Conservation (phyloP, 106 monocot genomes). For the Acorus gramineus region DNA sequence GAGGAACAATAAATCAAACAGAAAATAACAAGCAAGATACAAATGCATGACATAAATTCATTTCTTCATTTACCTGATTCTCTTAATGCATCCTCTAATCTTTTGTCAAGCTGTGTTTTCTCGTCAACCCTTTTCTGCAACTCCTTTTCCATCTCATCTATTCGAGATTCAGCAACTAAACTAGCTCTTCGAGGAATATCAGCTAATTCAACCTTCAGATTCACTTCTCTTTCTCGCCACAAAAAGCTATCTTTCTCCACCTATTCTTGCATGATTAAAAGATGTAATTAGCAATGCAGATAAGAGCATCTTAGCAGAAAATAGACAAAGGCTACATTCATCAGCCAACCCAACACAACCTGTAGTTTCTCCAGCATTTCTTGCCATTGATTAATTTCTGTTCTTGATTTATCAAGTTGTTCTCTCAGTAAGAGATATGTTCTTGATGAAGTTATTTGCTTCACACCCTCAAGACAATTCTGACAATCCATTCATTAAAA, state of each 20-base stretch:
- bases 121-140: slow-evolving; percentile 47
- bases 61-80: slow-evolving; percentile 55
- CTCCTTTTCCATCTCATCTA: slow-evolving; percentile 45
- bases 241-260: slow-evolving; percentile 68
- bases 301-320: neutral
- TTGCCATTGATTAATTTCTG: slow-evolving; percentile 48
- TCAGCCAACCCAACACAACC: slow-evolving; percentile 56
- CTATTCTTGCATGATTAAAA: slow-evolving; percentile 26
- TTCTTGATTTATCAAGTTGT: slow-evolving; percentile 55
- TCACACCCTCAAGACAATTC: slow-evolving; percentile 53
- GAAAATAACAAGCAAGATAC: neutral
- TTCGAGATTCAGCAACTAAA: slow-evolving; percentile 43
- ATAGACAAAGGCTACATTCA: slow-evolving; percentile 22
- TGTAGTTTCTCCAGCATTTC: slow-evolving; percentile 70
- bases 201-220: slow-evolving; percentile 56
- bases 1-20: neutral
- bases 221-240: slow-evolving; percentile 79
- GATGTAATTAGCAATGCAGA: slow-evolving; percentile 10
- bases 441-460: slow-evolving; percentile 50
- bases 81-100: slow-evolving; percentile 61
- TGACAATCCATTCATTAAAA: slow-evolving; percentile 22
- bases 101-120: slow-evolving; percentile 34
- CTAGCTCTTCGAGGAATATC: slow-evolving; percentile 41
- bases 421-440: slow-evolving; percentile 35
- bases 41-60: neutral